Base-by-base conservation (phyloP, 2,329 filamentous ascomycete species). In the Thielaviopsis euricoi region DNA sequence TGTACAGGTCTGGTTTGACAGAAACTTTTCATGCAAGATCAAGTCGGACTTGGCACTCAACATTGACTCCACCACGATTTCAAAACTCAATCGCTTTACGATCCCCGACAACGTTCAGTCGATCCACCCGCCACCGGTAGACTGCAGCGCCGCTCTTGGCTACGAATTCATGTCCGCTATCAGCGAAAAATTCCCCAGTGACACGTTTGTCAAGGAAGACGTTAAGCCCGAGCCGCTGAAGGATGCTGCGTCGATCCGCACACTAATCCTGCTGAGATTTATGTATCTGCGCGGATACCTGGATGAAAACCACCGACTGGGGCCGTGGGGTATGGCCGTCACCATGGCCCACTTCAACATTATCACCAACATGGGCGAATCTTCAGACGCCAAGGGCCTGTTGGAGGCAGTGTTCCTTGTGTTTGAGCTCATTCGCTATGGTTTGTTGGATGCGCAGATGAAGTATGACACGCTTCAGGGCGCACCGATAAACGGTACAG, bases 261-360 rank as follows among this genome's bases (percentile, higher is more conserved):
- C 80, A 19, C 87, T 95, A 64, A 81, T 85, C 6, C 78, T 91
- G 60, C 96, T 89, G 86, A 82, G 89, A 58, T 93, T 96, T 70
- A 76, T 98, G 22, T 88, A 95, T 66, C 76, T 97, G 53, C 82
- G 90, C 60, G 89, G 85, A 23, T 98, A 96, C 65, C 77, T 95
- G 52, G 81, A 93, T 64, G 77, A 83, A 55, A 75, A 80, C 53
- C 91, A 97, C 69, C 80, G 83, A 60, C 48, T 59, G 5, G 76
- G 96, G 61, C 95, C 75, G 9, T 95, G 89, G 89, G 93, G 91
- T 17, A 82, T 83, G 64, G 87, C 87, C 21, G 75, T 97, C 46
- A 82, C 83, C 29, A 79, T 80, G 29, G 83, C 86, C 3, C 72
- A 95, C 25, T 74, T 82, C 58, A 73, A 77, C 9, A 71, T 90